A percentile compares a stretch with the other conserved stretches of the same genome.
These are phyloP conservation scores for Schwanniomyces occidentalis DNA, from an alignment of 805 yeast species.

Conservation along the genomic window DNA sequence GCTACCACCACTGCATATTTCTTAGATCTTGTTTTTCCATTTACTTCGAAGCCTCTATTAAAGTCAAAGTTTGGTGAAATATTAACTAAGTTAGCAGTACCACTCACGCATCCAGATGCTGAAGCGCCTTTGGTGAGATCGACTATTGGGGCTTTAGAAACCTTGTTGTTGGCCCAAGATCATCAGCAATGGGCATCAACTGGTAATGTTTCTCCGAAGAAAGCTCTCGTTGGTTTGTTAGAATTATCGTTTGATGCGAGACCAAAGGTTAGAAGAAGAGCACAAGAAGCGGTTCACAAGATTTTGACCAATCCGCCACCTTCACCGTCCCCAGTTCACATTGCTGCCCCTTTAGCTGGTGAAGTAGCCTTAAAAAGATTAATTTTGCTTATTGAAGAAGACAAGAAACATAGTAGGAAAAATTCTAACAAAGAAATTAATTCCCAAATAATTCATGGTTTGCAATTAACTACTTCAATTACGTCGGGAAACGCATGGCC, in stretches of 20 bases:
- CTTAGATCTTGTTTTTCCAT: constrained; percentile 76
- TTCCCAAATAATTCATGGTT: constrained; percentile 65
- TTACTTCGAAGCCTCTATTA: constrained; percentile 66
- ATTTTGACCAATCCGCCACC: constrained; percentile 69
- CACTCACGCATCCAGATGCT: constrained; percentile 64
- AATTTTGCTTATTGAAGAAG: constrained; percentile 41
- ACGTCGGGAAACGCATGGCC: constrained; percentile 86
- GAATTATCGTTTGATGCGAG: constrained; percentile 82
- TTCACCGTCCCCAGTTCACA: constrained; percentile 76
- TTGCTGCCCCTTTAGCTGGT: constrained; percentile 70
- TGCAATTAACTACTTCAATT: constrained; percentile 74
- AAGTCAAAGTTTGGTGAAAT: constrained; percentile 76
- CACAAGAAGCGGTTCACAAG: constrained; percentile 79
- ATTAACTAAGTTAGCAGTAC: constrained; percentile 77
- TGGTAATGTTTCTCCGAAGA: constrained; percentile 67
- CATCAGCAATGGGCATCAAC: constrained; percentile 67
- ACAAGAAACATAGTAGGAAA: constrained; percentile 28
- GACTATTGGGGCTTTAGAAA: constrained; percentile 82
- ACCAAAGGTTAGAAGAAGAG: constrained; percentile 95
- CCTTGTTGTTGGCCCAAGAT: constrained; percentile 78
- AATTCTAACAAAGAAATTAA: constrained; percentile 49
- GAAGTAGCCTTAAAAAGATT: constrained; percentile 64
- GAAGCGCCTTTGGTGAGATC: constrained; percentile 84
- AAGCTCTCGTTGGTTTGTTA: constrained; percentile 77
- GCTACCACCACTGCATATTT: constrained; percentile 80